These are phyloP conservation scores for Glycine tomentella DNA, from an alignment of 306 rosid species.

Conservation along the genomic window DNA sequence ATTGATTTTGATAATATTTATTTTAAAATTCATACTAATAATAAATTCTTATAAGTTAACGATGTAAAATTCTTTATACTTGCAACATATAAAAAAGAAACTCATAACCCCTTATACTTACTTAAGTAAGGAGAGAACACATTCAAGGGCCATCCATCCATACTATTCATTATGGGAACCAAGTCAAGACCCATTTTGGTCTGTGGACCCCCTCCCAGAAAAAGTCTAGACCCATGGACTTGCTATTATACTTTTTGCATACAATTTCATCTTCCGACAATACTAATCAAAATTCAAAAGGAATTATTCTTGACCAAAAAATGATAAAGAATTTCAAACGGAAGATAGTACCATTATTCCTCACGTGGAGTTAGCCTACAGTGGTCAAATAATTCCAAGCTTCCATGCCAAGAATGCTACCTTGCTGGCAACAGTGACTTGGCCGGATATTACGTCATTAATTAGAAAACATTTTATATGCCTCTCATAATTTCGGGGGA, in stretches of 20 bases:
- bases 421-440: neutral
- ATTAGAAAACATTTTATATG: too few species aligned
- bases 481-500: too few species aligned
- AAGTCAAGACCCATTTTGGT: neutral
- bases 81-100: too few species aligned
- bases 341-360: neutral
- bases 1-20: neutral
- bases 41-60: too few species aligned
- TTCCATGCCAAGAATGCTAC: neutral
- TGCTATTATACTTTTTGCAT: neutral
- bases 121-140: neutral
- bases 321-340: neutral
- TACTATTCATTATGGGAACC: neutral
- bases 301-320: neutral
- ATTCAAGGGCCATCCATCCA: neutral
- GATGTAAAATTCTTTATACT: too few species aligned
- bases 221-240: neutral
- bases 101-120: too few species aligned
- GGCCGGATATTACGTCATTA: neutral
- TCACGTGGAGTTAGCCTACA: neutral
- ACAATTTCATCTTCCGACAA: neutral
- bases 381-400: conserved; percentile 6
- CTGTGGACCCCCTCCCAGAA: neutral
- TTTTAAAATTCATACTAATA: too few species aligned
- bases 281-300: neutral